Conservation (phyloP, 2,329 filamentous ascomycete species). For the Colletotrichum chlorophyti region DNA sequence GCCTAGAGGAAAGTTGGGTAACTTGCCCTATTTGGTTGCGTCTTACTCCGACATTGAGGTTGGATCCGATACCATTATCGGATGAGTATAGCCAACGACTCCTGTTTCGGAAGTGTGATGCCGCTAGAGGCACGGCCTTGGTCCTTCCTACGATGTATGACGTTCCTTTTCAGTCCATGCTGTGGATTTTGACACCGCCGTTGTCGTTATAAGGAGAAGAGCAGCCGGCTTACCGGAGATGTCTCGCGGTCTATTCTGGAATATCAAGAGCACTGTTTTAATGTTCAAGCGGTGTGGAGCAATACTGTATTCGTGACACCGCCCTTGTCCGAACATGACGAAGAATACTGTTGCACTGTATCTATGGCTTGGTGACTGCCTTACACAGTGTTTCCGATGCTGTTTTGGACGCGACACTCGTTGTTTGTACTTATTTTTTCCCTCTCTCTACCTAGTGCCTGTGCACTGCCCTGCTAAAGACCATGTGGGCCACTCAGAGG, state of each 20-base stretch:
- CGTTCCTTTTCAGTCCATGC: too few species aligned
- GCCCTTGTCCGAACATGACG: conserved; percentile 24
- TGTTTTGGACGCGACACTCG: neutral
- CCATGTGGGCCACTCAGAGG: neutral
- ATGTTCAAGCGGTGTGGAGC: conserved; percentile 16
- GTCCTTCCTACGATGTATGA: too few species aligned
- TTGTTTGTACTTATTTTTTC: too few species aligned
- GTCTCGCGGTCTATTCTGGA: neutral
- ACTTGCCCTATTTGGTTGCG: conserved; percentile 8
- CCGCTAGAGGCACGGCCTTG: conserved; percentile 4
- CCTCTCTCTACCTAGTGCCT: too few species aligned
- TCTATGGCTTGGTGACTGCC: neutral
- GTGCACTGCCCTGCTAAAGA: neutral
- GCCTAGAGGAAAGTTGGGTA: too few species aligned
- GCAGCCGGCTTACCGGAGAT: too few species aligned
- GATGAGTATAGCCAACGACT: conserved; percentile 16
- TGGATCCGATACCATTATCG: conserved; percentile 21
- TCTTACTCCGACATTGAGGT: neutral
- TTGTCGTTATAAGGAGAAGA: too few species aligned
- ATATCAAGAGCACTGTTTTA: neutral
- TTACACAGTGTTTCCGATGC: neutral
- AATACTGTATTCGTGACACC: conserved; percentile 24
- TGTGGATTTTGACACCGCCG: too few species aligned
- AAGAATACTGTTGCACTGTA: neutral
- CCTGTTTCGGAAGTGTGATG: too few species aligned